A percentile compares a stretch with the other conserved stretches of the same genome.
These are phyloP conservation scores for Pisolithus sp. DNA, from an alignment of 768 basidiomycete species.

Conservation along the genomic window DNA sequence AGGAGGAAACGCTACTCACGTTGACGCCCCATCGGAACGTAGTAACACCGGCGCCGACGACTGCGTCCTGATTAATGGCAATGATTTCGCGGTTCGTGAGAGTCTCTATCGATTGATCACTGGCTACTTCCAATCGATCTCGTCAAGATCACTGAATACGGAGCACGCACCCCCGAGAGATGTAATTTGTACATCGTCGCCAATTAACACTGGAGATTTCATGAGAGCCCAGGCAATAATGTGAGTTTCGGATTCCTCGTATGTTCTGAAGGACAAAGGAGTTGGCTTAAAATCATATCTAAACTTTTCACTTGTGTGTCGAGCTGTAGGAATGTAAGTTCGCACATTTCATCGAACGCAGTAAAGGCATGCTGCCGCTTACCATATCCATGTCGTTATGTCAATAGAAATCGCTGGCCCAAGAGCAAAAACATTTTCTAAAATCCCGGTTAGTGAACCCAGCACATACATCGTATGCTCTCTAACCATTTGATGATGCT, in stretches of 20 bases:
- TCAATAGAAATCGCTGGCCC: conserved; percentile 61
- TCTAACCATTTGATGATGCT: conserved; percentile 49
- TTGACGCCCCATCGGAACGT: conserved; percentile 68
- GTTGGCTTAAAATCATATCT: background rate
- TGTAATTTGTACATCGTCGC: conserved; percentile 41
- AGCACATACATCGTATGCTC: background rate
- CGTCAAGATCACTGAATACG: background rate
- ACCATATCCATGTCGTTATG: conserved; percentile 68
- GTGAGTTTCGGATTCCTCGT: conserved; percentile 61
- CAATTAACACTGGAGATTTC: conserved; percentile 62
- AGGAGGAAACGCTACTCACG: conserved; percentile 30
- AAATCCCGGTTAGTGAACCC: background rate
- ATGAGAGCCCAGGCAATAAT: conserved; percentile 70
- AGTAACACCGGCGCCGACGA: conserved; percentile 51
- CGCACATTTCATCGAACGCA: background rate
- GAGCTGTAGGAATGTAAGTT: conserved; percentile 29
- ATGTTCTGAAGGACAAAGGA: conserved; percentile 33
- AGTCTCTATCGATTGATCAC: conserved; percentile 46
- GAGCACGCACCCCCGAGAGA: conserved; percentile 6
- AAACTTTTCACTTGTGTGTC: conserved; percentile 40
- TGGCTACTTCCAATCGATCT: conserved; percentile 45
- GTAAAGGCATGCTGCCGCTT: conserved; percentile 12
- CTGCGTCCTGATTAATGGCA: conserved; percentile 63
- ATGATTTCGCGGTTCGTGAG: conserved; percentile 59
- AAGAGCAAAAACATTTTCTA: conserved; percentile 60